A percentile compares a stretch with the other conserved stretches of the same genome.
These are phyloP conservation scores for Wickerhamiella azyma DNA, from an alignment of 805 yeast genomes.

Conservation along the genomic window DNA sequence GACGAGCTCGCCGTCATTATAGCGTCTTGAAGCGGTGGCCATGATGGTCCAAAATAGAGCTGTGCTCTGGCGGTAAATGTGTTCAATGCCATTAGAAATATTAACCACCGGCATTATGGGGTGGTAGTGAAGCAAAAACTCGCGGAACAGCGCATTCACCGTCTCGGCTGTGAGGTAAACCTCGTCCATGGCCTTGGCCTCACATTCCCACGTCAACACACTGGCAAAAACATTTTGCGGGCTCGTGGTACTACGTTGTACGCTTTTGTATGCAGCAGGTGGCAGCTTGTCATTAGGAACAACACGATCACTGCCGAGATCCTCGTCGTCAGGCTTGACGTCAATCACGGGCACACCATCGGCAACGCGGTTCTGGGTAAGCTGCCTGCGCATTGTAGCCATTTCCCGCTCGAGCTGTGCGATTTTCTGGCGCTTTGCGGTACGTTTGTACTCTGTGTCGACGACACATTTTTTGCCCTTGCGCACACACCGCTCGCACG, in stretches of 20 bases:
- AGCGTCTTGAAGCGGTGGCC: slow-evolving; percentile 67
- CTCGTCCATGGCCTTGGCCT: slow-evolving; percentile 59
- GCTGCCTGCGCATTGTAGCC: slow-evolving; percentile 42
- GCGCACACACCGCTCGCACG: slow-evolving; percentile 72
- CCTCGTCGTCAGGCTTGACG: neutral
- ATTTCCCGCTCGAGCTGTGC: slow-evolving; percentile 56
- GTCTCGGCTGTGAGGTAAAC: slow-evolving; percentile 46
- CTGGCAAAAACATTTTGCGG: neutral
- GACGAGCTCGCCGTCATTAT: slow-evolving; percentile 33
- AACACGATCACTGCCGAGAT: neutral
- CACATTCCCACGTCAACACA: slow-evolving; percentile 30
- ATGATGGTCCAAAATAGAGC: slow-evolving; percentile 88
- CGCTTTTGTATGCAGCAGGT: slow-evolving; percentile 1
- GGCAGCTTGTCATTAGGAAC: slow-evolving; percentile 6
- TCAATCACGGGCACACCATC: slow-evolving; percentile 1
- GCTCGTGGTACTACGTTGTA: neutral
- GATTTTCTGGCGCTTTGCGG: slow-evolving; percentile 55
- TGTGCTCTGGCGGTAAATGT: slow-evolving; percentile 66
- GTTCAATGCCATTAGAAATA: slow-evolving; percentile 66
- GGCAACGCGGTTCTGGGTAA: slow-evolving; percentile 7
- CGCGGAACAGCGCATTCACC: slow-evolving; percentile 49
- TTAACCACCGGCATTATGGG: slow-evolving; percentile 82
- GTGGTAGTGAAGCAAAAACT: slow-evolving; percentile 67
- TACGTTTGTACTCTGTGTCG: slow-evolving; percentile 72
- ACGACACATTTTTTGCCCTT: slow-evolving; percentile 58